A percentile compares a stretch with the other conserved stretches of the same genome.
phyloP scores from a whole-genome alignment of 805 yeast species.

The Yarrowia sp. region DNA sequence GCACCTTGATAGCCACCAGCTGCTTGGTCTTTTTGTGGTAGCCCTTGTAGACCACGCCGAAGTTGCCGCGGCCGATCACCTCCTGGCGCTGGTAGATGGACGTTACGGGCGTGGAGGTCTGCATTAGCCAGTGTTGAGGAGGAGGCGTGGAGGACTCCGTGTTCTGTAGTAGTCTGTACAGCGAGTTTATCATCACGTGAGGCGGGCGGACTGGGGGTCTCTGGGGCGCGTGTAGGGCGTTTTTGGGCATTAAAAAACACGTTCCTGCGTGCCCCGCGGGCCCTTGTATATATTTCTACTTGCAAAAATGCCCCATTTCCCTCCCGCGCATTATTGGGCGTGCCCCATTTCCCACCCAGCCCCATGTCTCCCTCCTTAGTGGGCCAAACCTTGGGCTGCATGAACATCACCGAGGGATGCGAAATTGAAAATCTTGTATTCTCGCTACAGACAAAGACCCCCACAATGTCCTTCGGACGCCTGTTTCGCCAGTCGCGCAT shows the following conservation, averaged over 20 bases:
- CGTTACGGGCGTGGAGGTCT: slow-evolving; percentile 32
- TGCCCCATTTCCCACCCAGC: slow-evolving; percentile 5
- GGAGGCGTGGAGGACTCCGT: slow-evolving; percentile 5
- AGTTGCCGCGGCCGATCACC: slow-evolving; percentile 92
- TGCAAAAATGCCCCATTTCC: neutral
- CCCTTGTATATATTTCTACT: too few species aligned
- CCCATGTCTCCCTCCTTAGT: slow-evolving; percentile 22
- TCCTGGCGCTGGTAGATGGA: slow-evolving; percentile 74
- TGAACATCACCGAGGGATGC: slow-evolving; percentile 22
- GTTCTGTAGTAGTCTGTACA: slow-evolving; percentile 9
- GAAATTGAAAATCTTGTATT: too few species aligned
- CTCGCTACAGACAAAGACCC: neutral
- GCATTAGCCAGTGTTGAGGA: slow-evolving; percentile 13
- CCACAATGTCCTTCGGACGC: slow-evolving; percentile 20
- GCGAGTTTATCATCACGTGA: slow-evolving; percentile 26
- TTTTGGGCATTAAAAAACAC: too few species aligned
- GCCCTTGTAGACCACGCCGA: slow-evolving; percentile 95
- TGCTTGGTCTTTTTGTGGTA: slow-evolving; percentile 54
- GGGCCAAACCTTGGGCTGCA: slow-evolving; percentile 20
- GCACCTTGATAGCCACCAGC: slow-evolving; percentile 87
- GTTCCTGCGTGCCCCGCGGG: neutral
- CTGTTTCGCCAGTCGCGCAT: slow-evolving; percentile 26
- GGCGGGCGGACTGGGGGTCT: neutral
- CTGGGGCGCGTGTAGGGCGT: too few species aligned
- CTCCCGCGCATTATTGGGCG: neutral